Percentiles rank a stretch among this genome's conserved stretches.
Conservation (phyloP, 257 asterid genomes). For the Penstemon davidsonii region DNA sequence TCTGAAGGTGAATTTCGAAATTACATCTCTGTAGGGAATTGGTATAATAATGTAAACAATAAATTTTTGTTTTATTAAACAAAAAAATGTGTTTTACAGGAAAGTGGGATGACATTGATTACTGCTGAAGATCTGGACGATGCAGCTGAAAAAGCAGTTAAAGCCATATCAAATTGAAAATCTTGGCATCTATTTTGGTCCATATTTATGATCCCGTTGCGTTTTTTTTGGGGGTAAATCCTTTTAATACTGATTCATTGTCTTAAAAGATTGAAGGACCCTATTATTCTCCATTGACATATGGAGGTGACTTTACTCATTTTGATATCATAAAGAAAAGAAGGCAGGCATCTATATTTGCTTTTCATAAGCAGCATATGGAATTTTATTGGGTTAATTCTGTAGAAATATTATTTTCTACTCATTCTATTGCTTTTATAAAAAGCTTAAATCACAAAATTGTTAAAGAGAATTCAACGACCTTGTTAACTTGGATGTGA, state of each 20-base stretch:
- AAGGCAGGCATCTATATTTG: too few species aligned
- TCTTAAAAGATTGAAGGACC: slow-evolving; percentile 21
- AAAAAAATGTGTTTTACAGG: slow-evolving; percentile 42
- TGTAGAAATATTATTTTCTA: too few species aligned
- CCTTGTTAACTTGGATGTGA: too few species aligned
- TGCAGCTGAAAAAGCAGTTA: slow-evolving; percentile 94
- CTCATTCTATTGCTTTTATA: too few species aligned
- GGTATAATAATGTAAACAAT: not conserved
- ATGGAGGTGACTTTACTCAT: slow-evolving; percentile 28
- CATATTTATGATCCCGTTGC: slow-evolving; percentile 11
- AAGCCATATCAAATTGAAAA: slow-evolving; percentile 46
- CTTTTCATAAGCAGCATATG: too few species aligned
- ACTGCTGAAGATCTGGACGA: slow-evolving; percentile 96
- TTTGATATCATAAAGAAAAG: not conserved
- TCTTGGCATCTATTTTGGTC: not conserved
- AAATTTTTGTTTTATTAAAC: not conserved
- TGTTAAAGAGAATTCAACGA: too few species aligned
- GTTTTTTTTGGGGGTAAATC: slow-evolving; percentile 24
- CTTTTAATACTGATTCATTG: slow-evolving; percentile 22
- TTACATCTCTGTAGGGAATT: not conserved
- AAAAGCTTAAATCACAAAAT: too few species aligned
- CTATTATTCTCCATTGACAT: slow-evolving; percentile 23
- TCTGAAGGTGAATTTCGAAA: slow-evolving; percentile 59
- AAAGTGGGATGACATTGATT: slow-evolving; percentile 83
- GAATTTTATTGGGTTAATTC: too few species aligned